Evolutionary conservation across 192 early-diverging fungal species (phyloP).

Genomic region (Coemansia sp.): DNA sequence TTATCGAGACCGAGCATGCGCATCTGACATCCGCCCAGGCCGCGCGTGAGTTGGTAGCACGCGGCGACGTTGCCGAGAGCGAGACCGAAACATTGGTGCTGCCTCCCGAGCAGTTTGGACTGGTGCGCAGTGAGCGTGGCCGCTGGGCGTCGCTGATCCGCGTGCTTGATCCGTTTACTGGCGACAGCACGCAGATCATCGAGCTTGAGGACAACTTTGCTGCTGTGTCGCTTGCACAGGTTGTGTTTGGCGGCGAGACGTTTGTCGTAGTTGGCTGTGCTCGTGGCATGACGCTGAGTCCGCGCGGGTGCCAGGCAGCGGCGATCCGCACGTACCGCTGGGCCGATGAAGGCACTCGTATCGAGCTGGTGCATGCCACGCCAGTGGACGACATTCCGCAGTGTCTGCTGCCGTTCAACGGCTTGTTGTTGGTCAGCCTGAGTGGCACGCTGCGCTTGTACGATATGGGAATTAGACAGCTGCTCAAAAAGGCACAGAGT

Average conservation of each 20-base stretch:
- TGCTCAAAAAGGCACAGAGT: constrained; percentile 87
- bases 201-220: constrained; percentile 85
- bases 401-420: constrained; percentile 83
- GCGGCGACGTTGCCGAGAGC: background rate
- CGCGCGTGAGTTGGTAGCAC: background rate
- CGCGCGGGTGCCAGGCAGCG: constrained; percentile 68
- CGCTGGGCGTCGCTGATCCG: constrained; percentile 89
- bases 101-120: constrained; percentile 78
- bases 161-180: constrained; percentile 73
- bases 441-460: constrained; percentile 88
- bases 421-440: constrained; percentile 82
- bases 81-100: constrained; percentile 40
- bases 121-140: constrained; percentile 61
- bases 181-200: constrained; percentile 65
- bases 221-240: constrained; percentile 72
- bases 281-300: constrained; percentile 64
- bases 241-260: constrained; percentile 64
- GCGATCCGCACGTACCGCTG: constrained; percentile 77
- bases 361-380: constrained; percentile 74
- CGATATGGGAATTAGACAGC: constrained; percentile 84
- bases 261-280: constrained; percentile 87
- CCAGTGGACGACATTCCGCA: constrained; percentile 61
- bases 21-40: background rate
- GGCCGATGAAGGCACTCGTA: constrained; percentile 56
- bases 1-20: constrained; percentile 85